Percentiles rank a stretch among this genome's conserved stretches.
Conservation (phyloP, 768 basidiomycete genomes). For the Pulveroboletus sp. region DNA sequence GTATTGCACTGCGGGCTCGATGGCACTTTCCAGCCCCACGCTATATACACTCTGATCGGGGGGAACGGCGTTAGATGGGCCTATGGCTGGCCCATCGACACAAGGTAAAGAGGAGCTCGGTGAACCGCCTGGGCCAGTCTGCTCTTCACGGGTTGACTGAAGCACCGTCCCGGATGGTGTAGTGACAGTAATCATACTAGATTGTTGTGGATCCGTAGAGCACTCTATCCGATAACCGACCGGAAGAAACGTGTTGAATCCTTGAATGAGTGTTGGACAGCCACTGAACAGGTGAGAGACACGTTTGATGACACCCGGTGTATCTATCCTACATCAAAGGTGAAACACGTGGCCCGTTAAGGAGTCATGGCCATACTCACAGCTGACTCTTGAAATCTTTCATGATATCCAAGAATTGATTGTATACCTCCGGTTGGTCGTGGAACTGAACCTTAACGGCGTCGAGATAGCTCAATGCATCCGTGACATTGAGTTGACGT, state of each 20-base stretch:
- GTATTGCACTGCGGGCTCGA: conserved; percentile 84
- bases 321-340: conserved; percentile 70
- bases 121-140: conserved; percentile 34
- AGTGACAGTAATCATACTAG: conserved; percentile 69
- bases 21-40: conserved; percentile 39
- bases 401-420: conserved; percentile 64
- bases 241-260: conserved; percentile 97
- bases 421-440: conserved; percentile 59
- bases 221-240: conserved; percentile 92
- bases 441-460: conserved; percentile 59
- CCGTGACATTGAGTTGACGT: conserved; percentile 54
- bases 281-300: conserved; percentile 91
- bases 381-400: conserved; percentile 69
- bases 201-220: conserved; percentile 56
- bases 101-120: conserved; percentile 34
- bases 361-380: conserved; percentile 30
- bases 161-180: conserved; percentile 65
- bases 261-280: conserved; percentile 87
- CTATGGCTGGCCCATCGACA: conserved; percentile 10
- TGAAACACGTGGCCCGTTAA: conserved; percentile 1
- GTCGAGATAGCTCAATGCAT: conserved; percentile 60
- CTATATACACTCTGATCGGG: conserved; percentile 26
- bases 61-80: conserved; percentile 6
- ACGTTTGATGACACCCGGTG: conserved; percentile 93
- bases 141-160: conserved; percentile 48